phyloP scores from a whole-genome alignment of 305 asterid species.

The Andrographis paniculata region DNA sequence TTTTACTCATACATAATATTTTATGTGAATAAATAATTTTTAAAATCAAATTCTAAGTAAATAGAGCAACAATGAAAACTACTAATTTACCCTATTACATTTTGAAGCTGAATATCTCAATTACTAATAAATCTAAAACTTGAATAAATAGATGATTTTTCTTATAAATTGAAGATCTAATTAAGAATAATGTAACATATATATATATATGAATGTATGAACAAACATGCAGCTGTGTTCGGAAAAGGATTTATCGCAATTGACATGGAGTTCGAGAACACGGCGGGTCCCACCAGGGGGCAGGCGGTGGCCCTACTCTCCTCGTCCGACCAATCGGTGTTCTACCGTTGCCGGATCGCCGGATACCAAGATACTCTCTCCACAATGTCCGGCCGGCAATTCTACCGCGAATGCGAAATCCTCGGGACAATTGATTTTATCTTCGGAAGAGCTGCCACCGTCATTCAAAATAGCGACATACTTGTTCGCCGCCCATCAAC shows the following conservation, averaged over 20 bases:
- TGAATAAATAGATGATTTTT: too few species aligned
- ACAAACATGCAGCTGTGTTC: constrained; percentile 18
- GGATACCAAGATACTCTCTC: constrained; percentile 35
- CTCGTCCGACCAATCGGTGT: constrained; percentile 22
- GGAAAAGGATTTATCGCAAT: constrained; percentile 32
- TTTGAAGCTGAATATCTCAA: too few species aligned
- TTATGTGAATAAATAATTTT: too few species aligned
- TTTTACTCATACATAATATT: too few species aligned
- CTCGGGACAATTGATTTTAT: constrained; percentile 34
- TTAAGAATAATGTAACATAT: too few species aligned
- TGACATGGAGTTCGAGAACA: constrained; percentile 31
- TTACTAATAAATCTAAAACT: too few species aligned
- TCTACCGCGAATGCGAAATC: constrained; percentile 25
- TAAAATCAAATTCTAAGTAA: too few species aligned
- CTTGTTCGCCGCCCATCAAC: constrained; percentile 23
- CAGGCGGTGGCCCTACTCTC: constrained; percentile 33
- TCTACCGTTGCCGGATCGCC: constrained; percentile 21
- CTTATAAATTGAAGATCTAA: too few species aligned
- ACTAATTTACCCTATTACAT: too few species aligned
- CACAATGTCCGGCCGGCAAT: constrained; percentile 7
- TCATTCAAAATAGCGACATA: constrained; percentile 27
- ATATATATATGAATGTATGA: not conserved
- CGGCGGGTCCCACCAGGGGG: constrained; percentile 24
- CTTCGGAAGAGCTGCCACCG: constrained; percentile 26
- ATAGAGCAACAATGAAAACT: too few species aligned